Evolutionary conservation across 192 early-diverging fungal genomes (phyloP), one percentile per base, ranked within the genome.

Genomic region (Coemansia sp.): DNA sequence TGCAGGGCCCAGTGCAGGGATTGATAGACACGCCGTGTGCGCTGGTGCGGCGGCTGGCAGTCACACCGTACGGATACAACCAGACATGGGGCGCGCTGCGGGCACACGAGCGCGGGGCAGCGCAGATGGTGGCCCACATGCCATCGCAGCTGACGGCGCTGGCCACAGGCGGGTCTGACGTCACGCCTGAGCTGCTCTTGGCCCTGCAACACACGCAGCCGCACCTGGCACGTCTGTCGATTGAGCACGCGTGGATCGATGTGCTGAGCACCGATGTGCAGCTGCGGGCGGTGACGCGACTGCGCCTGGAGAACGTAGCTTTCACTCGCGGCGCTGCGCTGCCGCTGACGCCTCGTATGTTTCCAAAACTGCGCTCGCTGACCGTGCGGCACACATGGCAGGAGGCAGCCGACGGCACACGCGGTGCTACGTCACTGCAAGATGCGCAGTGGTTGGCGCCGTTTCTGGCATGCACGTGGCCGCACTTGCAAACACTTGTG

Each of bases 361-460:
- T 74, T 23, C 77, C 77, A 4, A 17, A 19, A 5, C 71, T 80
- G 42, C 31, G 63, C 15, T 10, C 64, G 36, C 65, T 80, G 37
- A 50, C 68, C 1, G 57, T 80, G 51, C 71, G 77, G 36, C 68
- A 80, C 47, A 71, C 73, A 37, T 80, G 77, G 77, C 60, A 54
- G 51, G 53, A 49, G 12, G 63, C 64, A 5, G 53, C 55, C 20
- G 63, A 49, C 44, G 65, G 62, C 37, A 59, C 65, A 37, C 71
- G 77, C 51, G 77, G 77, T 14, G 77, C 77, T 8, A 65, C 65
- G 44, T 64, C 62, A n/a, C 52, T 80, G 54, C 77, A 80, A 65
- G 69, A 71, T 57, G 63, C 28, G 19, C 42, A 21, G 31, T 70
- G 77, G 64, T 57, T 79, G 59, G 26, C 31, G 51, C 23, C 15